A percentile compares a stretch with the other conserved stretches of the same genome.
Evolutionary conservation across 164 flowering plant species (phyloP).

Genomic region (Cinnamomum chago): DNA sequence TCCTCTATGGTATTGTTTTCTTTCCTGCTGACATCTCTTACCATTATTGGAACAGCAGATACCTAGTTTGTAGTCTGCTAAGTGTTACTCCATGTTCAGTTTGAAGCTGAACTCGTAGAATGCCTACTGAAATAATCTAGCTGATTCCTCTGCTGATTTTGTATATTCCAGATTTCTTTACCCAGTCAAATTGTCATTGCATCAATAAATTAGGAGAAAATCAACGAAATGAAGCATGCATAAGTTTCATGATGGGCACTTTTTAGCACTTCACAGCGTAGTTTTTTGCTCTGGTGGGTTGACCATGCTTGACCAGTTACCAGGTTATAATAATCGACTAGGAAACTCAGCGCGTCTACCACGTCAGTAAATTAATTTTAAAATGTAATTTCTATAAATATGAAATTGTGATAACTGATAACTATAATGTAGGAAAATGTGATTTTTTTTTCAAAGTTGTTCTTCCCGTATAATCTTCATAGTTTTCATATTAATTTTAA

Average conservation of each 20-base stretch:
- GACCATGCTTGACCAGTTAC: too few relatives aligned
- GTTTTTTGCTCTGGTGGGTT: too few relatives aligned
- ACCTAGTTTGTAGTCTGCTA: background rate
- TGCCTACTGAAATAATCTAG: background rate
- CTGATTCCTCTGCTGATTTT: background rate
- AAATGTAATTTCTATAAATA: too few relatives aligned
- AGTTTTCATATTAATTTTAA: too few relatives aligned
- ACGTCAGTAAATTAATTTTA: too few relatives aligned
- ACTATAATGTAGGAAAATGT: too few relatives aligned
- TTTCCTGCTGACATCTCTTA: background rate
- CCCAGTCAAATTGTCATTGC: background rate
- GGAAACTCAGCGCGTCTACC: too few relatives aligned
- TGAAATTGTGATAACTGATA: too few relatives aligned
- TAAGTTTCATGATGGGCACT: background rate
- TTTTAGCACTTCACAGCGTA: background rate
- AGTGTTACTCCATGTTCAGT: background rate
- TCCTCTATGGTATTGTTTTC: conserved; percentile 65
- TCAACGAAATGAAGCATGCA: background rate
- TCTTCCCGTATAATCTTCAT: too few relatives aligned
- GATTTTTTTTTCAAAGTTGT: too few relatives aligned
- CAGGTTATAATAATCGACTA: too few relatives aligned
- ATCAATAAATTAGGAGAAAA: background rate
- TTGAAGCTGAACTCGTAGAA: background rate
- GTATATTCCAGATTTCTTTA: background rate
- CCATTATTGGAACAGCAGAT: background rate